Evolutionary conservation across 805 yeast genomes (phyloP), one percentile per base, ranked within the genome.

Genomic region (Nakazawaea wyomingensis): DNA sequence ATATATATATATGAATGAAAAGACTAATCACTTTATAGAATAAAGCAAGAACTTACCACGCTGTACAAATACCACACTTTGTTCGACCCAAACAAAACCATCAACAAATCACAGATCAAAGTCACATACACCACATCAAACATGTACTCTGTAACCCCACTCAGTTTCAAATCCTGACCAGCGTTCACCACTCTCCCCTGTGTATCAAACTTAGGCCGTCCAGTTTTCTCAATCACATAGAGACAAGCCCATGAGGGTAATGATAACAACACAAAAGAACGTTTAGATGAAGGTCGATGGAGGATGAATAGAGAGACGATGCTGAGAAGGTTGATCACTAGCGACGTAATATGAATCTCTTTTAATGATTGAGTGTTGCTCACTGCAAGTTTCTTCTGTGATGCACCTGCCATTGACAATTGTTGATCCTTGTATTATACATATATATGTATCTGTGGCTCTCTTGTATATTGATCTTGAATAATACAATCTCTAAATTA

Each of bases 101-200:
- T 73, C 40, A 81, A 60, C 1, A 81, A 43, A 49, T 79, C 78
- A 49, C 78, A 65, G 17, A 73, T 51, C 72, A 82, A 71, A 3
- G 89, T 82, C 36, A 84, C 58, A 54, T 84, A 84, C 46, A 85
- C 64, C 10, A 82, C 58, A 54, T 85, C 93, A 55, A 80, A 80
- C 68, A 83, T 63, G 64, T 80, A 83, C 59, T 85, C 91, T 30
- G 80, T 80, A 32, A 85, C 65, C 0, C 93, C 93, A 3, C 60
- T 55, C 47, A 76, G 85, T 43, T 60, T 60, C 46, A 84, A 68
- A 52, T 85, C 85, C 24, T 71, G 74, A 2, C 90, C 91, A 1
- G 84, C 58, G 10, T 59, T 62, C 3, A 72, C 55, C 37, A 83
- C 62, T 2, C 72, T 72, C 35, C 72, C 72, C 1, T 52, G 55